Evolutionary conservation across 192 early-diverging fungal species (phyloP), one percentile per base, ranked within the genome.

Genomic region (Coemansia sp.): DNA sequence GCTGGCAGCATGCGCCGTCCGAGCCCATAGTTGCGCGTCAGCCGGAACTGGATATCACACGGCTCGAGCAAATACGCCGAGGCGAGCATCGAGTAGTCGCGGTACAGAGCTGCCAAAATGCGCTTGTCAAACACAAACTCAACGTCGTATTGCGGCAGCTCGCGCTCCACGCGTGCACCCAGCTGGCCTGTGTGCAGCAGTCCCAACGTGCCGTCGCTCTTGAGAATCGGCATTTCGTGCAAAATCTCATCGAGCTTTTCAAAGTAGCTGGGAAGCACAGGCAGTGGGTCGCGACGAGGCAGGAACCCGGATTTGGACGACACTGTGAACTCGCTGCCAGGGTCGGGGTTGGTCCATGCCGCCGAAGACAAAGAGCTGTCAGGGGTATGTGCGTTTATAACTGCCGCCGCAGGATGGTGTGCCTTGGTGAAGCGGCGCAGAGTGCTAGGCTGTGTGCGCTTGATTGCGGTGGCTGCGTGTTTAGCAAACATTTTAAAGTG

Each of bases 31-130:
- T 90, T 85, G 4, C 87, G 84, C 0, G 77, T 85, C 60, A 87
- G 71, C 45, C 90, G 78, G 74, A 84, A 88, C 72, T 88, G 75
- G 41, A 93, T 82, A 71, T 96, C 93, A 64, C 92, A 94, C 26
- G 94, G 94, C 71, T 95, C 94, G 25, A 95, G 78, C 14, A 95
- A 77, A 66, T 95, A 95, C 12, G 94, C 90, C 2, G 91, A 93
- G 4, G 92, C 91, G 25, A 90, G 81, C 62, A 94, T 92, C 10
- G 92, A 91, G 65, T 92, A 93, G 77, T 95, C 94, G 35, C 94
- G 84, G 84, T 89, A 94, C 17, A 95, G 75, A 6, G 91, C 92
- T 62, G 66, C 64, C 23, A 96, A 80, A 4, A 96, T 80, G 59
- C 84, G 80, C 43, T 78, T 82, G 74, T 96, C 93, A 26, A 71